phyloP scores from a whole-genome alignment of 2,329 filamentous ascomycete genomes.

The Blastomyces gilchristii region DNA sequence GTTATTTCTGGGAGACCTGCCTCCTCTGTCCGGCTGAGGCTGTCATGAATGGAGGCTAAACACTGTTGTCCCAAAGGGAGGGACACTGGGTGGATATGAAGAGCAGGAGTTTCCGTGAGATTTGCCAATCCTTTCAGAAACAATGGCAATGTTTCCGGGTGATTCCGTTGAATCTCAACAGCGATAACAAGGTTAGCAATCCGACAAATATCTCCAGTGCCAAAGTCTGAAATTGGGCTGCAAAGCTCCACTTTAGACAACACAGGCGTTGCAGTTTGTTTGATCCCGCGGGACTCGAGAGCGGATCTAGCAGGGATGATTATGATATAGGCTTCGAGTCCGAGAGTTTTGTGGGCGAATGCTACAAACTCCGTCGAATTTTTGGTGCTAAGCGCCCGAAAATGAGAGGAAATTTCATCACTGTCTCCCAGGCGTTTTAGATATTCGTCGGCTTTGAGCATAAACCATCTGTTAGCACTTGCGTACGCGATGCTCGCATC shows the following conservation, averaged over 20 bases:
- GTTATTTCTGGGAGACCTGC: constrained; percentile 7
- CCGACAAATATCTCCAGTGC: neutral
- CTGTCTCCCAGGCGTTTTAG: neutral
- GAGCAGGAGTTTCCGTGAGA: neutral
- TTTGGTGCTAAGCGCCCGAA: neutral
- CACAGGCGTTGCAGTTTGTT: neutral
- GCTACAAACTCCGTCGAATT: neutral
- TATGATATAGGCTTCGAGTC: neutral
- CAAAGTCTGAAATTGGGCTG: neutral
- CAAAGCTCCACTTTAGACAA: neutral
- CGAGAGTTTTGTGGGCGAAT: neutral
- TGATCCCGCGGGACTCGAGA: neutral
- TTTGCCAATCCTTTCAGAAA: neutral
- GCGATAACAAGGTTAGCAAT: neutral
- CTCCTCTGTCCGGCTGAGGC: constrained; percentile 5
- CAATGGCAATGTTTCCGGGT: neutral
- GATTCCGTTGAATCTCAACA: neutral
- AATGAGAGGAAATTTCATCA: neutral
- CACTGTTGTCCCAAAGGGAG: constrained; percentile 2
- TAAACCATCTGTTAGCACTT: neutral
- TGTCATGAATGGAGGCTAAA: constrained; percentile 8
- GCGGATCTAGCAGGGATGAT: neutral
- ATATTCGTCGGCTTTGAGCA: neutral
- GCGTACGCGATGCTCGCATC: neutral
- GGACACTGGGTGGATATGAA: neutral